A percentile compares a stretch with the other conserved stretches of the same genome.
These are phyloP conservation scores for Cenococcum geophilum DNA, from an alignment of 495 filamentous ascomycete genomes.

Conservation along the genomic window DNA sequence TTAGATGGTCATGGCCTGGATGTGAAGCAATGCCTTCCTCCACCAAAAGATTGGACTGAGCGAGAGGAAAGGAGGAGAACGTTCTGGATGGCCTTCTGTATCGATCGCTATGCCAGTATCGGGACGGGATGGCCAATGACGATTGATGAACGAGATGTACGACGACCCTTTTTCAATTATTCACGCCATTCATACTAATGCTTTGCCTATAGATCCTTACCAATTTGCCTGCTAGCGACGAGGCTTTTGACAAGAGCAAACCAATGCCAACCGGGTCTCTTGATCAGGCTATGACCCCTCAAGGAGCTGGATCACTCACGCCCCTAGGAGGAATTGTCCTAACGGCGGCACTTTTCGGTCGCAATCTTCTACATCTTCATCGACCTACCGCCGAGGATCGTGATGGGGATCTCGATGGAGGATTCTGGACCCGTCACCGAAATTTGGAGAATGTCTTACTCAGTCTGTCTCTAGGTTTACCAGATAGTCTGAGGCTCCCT, in stretches of 20 bases:
- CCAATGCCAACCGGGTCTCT: slow-evolving; percentile 64
- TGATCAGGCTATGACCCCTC: slow-evolving; percentile 62
- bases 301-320: slow-evolving; percentile 64
- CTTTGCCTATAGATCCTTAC: slow-evolving; percentile 58
- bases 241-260: slow-evolving; percentile 77
- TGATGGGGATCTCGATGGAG: slow-evolving; percentile 84
- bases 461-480: slow-evolving; percentile 77
- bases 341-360: slow-evolving; percentile 82
- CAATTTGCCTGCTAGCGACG: slow-evolving; percentile 76
- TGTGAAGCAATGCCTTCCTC: slow-evolving; percentile 83
- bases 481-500: slow-evolving; percentile 76
- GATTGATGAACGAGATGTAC: slow-evolving; percentile 82
- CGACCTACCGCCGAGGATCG: slow-evolving; percentile 75
- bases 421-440: slow-evolving; percentile 93
- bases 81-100: slow-evolving; percentile 89
- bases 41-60: slow-evolving; percentile 88
- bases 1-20: slow-evolving; percentile 81
- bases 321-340: slow-evolving; percentile 76
- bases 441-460: slow-evolving; percentile 83
- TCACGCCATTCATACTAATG: background rate
- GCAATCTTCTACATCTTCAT: slow-evolving; percentile 92
- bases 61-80: slow-evolving; percentile 83
- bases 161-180: slow-evolving; percentile 22
- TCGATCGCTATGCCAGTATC: slow-evolving; percentile 91
- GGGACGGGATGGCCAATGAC: slow-evolving; percentile 97